Conservation (phyloP, 1,284 basidiomycete species). For the Cystobasidiaceae sp. region DNA sequence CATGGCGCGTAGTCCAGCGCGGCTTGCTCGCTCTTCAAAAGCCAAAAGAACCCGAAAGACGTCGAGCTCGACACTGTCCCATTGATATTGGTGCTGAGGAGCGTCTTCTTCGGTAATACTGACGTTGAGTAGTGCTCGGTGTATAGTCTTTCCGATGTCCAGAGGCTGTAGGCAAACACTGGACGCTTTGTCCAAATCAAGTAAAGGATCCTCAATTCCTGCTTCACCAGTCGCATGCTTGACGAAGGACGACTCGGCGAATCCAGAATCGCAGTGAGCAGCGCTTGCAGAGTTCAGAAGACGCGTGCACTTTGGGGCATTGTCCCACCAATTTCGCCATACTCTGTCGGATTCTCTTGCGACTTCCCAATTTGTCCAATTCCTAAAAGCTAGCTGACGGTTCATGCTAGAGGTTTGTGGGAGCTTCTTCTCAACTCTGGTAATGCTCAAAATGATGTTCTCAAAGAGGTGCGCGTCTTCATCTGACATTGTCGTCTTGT, state of each 20-base stretch:
- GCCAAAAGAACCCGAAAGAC: constrained; percentile 17
- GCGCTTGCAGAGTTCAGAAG: too few species aligned
- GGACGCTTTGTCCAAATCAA: neutral
- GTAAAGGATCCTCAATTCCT: too few species aligned
- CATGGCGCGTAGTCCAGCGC: constrained; percentile 11
- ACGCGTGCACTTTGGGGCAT: too few species aligned
- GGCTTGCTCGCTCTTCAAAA: constrained; percentile 13
- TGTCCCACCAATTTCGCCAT: constrained; percentile 28
- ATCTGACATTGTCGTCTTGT: constrained; percentile 14
- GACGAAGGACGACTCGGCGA: constrained; percentile 1
- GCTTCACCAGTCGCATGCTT: too few species aligned
- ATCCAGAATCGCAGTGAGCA: neutral
- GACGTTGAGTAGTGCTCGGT: constrained; percentile 18
- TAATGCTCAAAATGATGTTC: constrained; percentile 25
- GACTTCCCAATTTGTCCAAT: constrained; percentile 25
- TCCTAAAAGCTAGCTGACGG: constrained; percentile 6
- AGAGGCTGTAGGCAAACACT: neutral
- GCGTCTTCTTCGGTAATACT: neutral
- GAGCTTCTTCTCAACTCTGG: constrained; percentile 4
- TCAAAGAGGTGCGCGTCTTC: constrained; percentile 22
- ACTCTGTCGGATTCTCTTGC: constrained; percentile 20
- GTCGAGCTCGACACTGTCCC: constrained; percentile 22
- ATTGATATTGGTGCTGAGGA: constrained; percentile 15
- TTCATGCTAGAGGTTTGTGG: neutral
- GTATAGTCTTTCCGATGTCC: constrained; percentile 23